Percentiles rank a stretch among this genome's conserved stretches.
Conservation (phyloP, 345 rosid genomes). For the Boechera divaricarpa region DNA sequence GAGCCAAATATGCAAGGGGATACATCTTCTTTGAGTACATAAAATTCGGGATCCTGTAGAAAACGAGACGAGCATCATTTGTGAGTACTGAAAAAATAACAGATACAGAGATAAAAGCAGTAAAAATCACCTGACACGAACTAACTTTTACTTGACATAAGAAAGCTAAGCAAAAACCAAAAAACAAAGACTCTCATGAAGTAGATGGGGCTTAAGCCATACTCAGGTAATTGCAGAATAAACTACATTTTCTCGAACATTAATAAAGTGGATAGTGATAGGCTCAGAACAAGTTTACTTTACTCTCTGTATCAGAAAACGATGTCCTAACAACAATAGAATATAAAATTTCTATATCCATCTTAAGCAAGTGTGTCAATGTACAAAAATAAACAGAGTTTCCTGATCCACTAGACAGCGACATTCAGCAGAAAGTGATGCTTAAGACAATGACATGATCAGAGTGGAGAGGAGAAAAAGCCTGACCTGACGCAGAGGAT, state of each 20-base stretch:
- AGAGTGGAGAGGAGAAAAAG: constrained; percentile 35
- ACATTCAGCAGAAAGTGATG: constrained; percentile 8
- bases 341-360: background rate
- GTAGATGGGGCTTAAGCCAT: constrained; percentile 3
- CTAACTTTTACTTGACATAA: background rate
- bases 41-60: constrained; percentile 91
- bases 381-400: background rate
- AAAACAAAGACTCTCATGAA: background rate
- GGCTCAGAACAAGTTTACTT: background rate
- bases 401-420: constrained; percentile 9
- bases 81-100: constrained; percentile 4
- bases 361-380: background rate
- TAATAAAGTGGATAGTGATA: background rate
- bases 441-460: constrained; percentile 15
- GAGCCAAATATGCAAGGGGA: constrained; percentile 99
- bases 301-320: constrained; percentile 5
- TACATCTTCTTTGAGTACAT: constrained; percentile 82
- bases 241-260: constrained; percentile 3
- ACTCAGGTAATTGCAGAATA: background rate
- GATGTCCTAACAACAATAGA: constrained; percentile 1
- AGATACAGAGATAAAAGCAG: background rate
- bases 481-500: constrained; percentile 91
- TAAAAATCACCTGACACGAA: background rate
- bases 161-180: constrained; percentile 1
- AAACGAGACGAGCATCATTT: constrained; percentile 27